phyloP scores from a whole-genome alignment of 2,329 filamentous ascomycete genomes.

The Trichoderma sp. region DNA sequence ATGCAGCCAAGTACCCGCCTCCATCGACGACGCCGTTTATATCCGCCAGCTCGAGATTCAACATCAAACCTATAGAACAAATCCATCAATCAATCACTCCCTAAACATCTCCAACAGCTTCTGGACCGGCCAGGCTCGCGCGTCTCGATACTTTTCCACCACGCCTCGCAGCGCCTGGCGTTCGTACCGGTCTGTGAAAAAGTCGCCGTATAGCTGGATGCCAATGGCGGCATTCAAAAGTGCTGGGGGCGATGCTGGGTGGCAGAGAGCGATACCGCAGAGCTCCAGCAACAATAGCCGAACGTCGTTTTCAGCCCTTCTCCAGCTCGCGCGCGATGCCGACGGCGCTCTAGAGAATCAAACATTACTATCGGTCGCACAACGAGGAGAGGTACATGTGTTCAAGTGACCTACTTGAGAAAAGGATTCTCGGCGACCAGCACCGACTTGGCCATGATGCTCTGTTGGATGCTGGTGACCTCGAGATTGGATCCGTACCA shows the following conservation, averaged over 20 bases:
- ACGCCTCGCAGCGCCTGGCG: constrained; percentile 37
- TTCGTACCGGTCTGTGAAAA: constrained; percentile 41
- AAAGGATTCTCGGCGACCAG: constrained; percentile 40
- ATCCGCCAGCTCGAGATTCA: not conserved
- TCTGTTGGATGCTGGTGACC: constrained; percentile 40
- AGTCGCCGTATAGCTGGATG: constrained; percentile 42
- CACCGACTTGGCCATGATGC: constrained; percentile 40
- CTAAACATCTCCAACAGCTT: constrained; percentile 37
- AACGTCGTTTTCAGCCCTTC: constrained; percentile 39
- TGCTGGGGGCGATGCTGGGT: constrained; percentile 37
- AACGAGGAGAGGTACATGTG: not conserved
- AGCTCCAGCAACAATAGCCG: constrained; percentile 37
- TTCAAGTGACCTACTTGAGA: constrained; percentile 30
- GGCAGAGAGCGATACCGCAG: constrained; percentile 40
- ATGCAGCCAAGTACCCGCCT: not conserved
- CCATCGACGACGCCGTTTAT: not conserved
- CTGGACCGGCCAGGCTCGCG: constrained; percentile 40
- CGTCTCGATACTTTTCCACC: constrained; percentile 44
- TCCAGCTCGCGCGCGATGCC: constrained; percentile 32
- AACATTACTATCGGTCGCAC: not conserved
- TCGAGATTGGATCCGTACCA: constrained; percentile 41
- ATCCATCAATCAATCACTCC: not conserved
- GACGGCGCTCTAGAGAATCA: constrained; percentile 24
- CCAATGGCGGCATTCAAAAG: constrained; percentile 40
- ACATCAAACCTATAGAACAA: not conserved